Evolutionary conservation across 2,329 filamentous ascomycete genomes (phyloP), one percentile per base, ranked within the genome.

Genomic region (Hawksworthiomyces lignivorus): DNA sequence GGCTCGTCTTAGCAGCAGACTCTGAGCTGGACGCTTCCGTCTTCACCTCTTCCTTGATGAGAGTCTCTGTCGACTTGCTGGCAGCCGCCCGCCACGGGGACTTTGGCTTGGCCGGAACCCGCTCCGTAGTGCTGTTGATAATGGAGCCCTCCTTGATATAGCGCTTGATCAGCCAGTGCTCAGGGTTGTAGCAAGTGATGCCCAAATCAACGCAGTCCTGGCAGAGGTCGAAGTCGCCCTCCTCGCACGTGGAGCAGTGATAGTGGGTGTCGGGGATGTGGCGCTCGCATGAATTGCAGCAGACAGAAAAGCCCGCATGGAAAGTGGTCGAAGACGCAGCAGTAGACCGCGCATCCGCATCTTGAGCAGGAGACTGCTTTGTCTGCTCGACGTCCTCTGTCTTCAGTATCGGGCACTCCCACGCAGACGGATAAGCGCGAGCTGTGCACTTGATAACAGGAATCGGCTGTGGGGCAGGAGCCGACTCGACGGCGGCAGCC

Each of bases 91-190:
- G 12, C 12, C 12, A 8, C 8, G 27, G 4, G 4, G 26, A n/a
- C 45, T 47, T 47, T 26, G 63, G 55, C 65, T 83, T 87, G 42
- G 84, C 80, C 28, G 77, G 70, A 45, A 94, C 72, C 19, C 74
- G 84, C 64, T 94, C 86, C 1, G 89, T 96, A 18, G 77, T 87
- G 70, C 89, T 96, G 63, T 80, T 87, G 51, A 87, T 75, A 43
- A 96, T 81, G 49, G 78, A 72, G 38, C 89, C 90, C 45, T 88
- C 75, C 55, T 82, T 73, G 48, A 95, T 77, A 49, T 78, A 80
- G 45, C 92, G 83, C 76, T 94, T 96, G 62, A 97, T 90, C 63
- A 98, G 72, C 89, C 88, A 96, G 66, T 98, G 92, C 49, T 79
- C 75, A 22, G 82, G 75, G 44, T 81, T 81, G 48, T 80, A 75